A percentile compares a stretch with the other conserved stretches of the same genome.
phyloP scores from a whole-genome alignment of 2,329 filamentous ascomycete genomes.

The Talaromyces marneffei region DNA sequence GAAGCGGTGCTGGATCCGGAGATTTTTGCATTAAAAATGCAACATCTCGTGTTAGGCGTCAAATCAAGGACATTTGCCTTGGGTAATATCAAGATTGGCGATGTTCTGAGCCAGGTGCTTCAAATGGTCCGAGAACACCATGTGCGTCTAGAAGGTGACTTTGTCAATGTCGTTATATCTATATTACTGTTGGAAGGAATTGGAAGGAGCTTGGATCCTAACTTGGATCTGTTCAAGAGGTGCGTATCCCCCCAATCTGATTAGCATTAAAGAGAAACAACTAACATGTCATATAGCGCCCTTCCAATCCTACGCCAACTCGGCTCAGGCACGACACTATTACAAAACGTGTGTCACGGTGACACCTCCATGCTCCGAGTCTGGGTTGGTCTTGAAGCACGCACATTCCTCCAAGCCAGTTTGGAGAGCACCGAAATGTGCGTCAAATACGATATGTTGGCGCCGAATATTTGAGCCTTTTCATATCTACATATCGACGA shows the following conservation, averaged over 20 bases:
- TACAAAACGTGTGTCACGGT: slow-evolving; percentile 61
- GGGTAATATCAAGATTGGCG: slow-evolving; percentile 91
- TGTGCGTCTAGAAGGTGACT: slow-evolving; percentile 91
- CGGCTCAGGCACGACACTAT: slow-evolving; percentile 54
- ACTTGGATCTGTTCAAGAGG: slow-evolving; percentile 78
- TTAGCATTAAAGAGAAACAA: background rate
- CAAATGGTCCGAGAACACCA: slow-evolving; percentile 89
- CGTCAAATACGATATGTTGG: slow-evolving; percentile 83
- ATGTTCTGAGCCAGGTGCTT: slow-evolving; percentile 85
- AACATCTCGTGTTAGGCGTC: slow-evolving; percentile 85
- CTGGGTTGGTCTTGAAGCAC: slow-evolving; percentile 84
- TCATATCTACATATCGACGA: background rate
- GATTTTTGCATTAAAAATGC: slow-evolving; percentile 92
- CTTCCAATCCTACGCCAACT: slow-evolving; percentile 86
- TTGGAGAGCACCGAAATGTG: slow-evolving; percentile 84
- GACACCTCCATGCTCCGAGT: slow-evolving; percentile 83
- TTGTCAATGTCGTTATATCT: slow-evolving; percentile 95
- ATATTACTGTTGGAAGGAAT: slow-evolving; percentile 93
- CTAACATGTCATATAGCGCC: slow-evolving; percentile 49
- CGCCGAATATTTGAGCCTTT: slow-evolving; percentile 66
- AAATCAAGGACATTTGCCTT: slow-evolving; percentile 87
- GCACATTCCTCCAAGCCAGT: slow-evolving; percentile 82
- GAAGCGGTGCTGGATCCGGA: slow-evolving; percentile 83
- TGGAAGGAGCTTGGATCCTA: slow-evolving; percentile 76
- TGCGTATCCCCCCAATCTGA: slow-evolving; percentile 31